Conservation (phyloP, 108 stramenopile species). For the Nitzschia putrida region DNA sequence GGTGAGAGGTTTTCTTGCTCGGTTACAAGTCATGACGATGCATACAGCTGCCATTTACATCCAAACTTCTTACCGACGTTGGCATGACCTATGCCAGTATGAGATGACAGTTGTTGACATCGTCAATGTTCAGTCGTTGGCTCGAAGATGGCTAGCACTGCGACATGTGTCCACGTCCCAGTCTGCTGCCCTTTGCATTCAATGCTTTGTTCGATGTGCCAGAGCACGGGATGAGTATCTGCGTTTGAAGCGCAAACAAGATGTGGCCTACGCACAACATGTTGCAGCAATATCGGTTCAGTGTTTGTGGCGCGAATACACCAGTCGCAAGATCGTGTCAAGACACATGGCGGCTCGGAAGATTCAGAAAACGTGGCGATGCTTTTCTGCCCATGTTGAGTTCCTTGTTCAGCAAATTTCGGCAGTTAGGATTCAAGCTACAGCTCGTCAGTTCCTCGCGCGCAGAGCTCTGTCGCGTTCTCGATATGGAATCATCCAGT, state of each 20-base stretch:
- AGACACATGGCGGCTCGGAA: conserved; percentile 41
- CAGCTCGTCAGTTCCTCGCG: conserved; percentile 23
- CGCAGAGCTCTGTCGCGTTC: not conserved
- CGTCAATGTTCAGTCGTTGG: conserved; percentile 15
- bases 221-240: too few species aligned
- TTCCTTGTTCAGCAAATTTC: conserved; percentile 48
- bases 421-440: conserved; percentile 51
- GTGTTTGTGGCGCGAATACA: conserved; percentile 46
- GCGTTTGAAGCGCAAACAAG: too few species aligned
- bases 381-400: conserved; percentile 56
- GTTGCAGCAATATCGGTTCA: conserved; percentile 32
- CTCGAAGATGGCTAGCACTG: conserved; percentile 21
- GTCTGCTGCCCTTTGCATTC: conserved; percentile 11
- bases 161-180: not conserved
- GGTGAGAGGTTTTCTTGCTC: not conserved
- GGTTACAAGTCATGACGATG: not conserved
- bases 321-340: conserved; percentile 19
- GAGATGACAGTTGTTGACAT: conserved; percentile 4
- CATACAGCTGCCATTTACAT: not conserved
- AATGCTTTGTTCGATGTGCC: conserved; percentile 6
- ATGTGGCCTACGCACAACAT: too few species aligned
- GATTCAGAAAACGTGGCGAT: conserved; percentile 68
- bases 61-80: conserved; percentile 2
- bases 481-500: conserved; percentile 8
- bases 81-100: not conserved